These are phyloP conservation scores for Sporisorium exsertum DNA, from an alignment of 1,284 basidiomycete genomes.

Conservation along the genomic window DNA sequence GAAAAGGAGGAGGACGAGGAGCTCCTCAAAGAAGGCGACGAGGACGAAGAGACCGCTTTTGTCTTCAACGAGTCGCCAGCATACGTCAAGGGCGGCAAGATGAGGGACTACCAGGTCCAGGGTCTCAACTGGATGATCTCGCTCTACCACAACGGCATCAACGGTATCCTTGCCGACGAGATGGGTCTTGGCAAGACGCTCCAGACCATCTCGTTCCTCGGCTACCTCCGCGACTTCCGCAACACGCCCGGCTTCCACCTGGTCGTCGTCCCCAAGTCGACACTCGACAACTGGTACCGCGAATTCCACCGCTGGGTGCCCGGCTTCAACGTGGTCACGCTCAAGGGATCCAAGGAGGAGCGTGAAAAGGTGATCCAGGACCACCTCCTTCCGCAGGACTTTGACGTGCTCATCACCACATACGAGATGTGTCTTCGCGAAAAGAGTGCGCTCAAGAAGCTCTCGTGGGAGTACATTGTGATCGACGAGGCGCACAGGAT, in stretches of 20 bases:
- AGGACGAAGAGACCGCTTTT: slow-evolving; percentile 77
- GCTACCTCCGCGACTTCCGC: slow-evolving; percentile 89
- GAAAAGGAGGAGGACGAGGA: slow-evolving; percentile 85
- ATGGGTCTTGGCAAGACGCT: slow-evolving; percentile 97
- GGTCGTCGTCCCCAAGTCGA: slow-evolving; percentile 96
- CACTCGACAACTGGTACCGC: slow-evolving; percentile 94
- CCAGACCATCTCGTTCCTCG: slow-evolving; percentile 96
- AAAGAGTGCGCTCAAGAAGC: slow-evolving; percentile 89
- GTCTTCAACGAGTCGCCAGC: slow-evolving; percentile 64
- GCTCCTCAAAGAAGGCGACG: slow-evolving; percentile 82
- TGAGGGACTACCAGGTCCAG: slow-evolving; percentile 95
- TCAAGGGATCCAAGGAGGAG: slow-evolving; percentile 91
- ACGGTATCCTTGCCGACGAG: slow-evolving; percentile 65
- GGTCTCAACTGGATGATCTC: slow-evolving; percentile 92
- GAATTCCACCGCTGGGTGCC: slow-evolving; percentile 95
- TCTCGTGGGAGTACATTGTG: slow-evolving; percentile 97
- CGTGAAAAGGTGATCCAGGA: slow-evolving; percentile 83
- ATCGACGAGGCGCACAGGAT: slow-evolving; percentile 99
- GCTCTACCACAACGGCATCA: slow-evolving; percentile 65
- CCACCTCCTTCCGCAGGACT: slow-evolving; percentile 85
- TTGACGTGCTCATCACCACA: slow-evolving; percentile 94
- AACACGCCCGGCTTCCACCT: slow-evolving; percentile 86
- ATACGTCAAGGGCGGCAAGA: slow-evolving; percentile 76
- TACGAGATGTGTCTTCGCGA: slow-evolving; percentile 98
- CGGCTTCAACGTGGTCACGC: slow-evolving; percentile 79